Evolutionary conservation across 495 filamentous ascomycete genomes (phyloP), one percentile per base, ranked within the genome.

Genomic region (Staphylotrichum tortipilum): DNA sequence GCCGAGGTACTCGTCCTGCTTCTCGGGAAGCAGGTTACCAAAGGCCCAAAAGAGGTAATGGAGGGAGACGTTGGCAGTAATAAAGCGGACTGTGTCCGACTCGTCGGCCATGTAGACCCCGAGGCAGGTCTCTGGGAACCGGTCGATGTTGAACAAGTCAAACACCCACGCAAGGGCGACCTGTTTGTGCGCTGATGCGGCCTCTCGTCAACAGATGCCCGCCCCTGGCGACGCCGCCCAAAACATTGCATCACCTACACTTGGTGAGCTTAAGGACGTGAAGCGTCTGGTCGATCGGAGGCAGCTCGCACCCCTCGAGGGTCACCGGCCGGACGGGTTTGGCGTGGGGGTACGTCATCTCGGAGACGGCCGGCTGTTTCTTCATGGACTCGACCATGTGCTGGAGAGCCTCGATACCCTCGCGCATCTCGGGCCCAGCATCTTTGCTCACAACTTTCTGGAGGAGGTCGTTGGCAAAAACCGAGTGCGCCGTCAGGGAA

Each of bases 401-500:
- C 28, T 72, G 73, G 18, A 83, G 66, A 3, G 75, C 73, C 5
- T 74, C 71, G 5, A 83, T 62, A 1, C 77, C 77, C n/a, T 74
- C 70, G 4, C 67, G 67, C 50, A 81, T 76, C 52, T 76, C 75
- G 0, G 65, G 70, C 19, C 69, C 71, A 1, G 69, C 65, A 35
- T 71, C 62, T 10, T 49, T 35, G 40, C 69, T 67, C 39, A 76
- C 69, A 15, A 82, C 77, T 4, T 76, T 79, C 14, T 74, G 71
- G 47, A 82, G 67, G 40, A 82, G 76, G 37, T 78, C 66, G 33
- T 74, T 78, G 14, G 81, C 81, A 61, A 82, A 82, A 2, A 69
- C 72, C 0, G 80, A 79, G 47, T 85, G 80, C 12, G 77, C 71
- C 7, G 77, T 70, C 14, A 85, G 56, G 0, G 78, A 80, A 1